Evolutionary conservation across 2,329 filamentous ascomycete species (phyloP).

Genomic region (Hymenoscyphus scutula): DNA sequence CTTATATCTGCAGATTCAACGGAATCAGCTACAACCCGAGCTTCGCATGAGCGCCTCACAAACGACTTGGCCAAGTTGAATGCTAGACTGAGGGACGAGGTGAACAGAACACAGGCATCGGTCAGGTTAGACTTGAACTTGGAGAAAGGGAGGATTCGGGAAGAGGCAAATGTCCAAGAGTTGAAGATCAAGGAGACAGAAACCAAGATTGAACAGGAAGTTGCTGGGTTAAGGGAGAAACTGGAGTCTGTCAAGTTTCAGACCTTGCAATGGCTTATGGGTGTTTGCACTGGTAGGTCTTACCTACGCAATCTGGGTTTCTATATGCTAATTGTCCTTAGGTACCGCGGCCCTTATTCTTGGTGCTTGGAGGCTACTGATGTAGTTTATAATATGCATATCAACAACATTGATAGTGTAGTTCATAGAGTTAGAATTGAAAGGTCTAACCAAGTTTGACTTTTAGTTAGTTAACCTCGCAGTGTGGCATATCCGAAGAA

Average conservation of each 20-base stretch:
- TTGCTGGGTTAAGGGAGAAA: constrained; percentile 83
- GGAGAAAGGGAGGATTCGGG: constrained; percentile 92
- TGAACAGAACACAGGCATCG: constrained; percentile 88
- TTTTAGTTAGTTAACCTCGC: too few relatives aligned
- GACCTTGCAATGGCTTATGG: constrained; percentile 97
- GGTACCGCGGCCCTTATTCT: constrained; percentile 62
- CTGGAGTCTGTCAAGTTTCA: constrained; percentile 97
- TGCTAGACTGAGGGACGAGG: constrained; percentile 85
- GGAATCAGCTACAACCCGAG: constrained; percentile 82
- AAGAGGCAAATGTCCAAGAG: constrained; percentile 95
- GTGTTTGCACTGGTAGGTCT: constrained; percentile 59
- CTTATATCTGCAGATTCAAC: constrained; percentile 88
- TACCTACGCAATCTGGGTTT: not conserved
- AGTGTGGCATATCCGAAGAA: too few relatives aligned
- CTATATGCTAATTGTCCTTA: constrained; percentile 20
- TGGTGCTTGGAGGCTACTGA: constrained; percentile 68
- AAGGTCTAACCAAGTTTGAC: not conserved
- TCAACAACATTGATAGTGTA: not conserved
- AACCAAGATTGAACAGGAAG: constrained; percentile 97
- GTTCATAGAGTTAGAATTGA: not conserved
- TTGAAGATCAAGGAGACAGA: constrained; percentile 99
- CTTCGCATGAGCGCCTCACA: constrained; percentile 85
- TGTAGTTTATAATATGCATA: constrained; percentile 43
- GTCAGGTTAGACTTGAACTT: constrained; percentile 91
- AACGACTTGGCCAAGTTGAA: constrained; percentile 95